A percentile compares a stretch with the other conserved stretches of the same genome.
phyloP scores from a whole-genome alignment of 2,329 filamentous ascomycete genomes.

The Sclerotinia subarctica region DNA sequence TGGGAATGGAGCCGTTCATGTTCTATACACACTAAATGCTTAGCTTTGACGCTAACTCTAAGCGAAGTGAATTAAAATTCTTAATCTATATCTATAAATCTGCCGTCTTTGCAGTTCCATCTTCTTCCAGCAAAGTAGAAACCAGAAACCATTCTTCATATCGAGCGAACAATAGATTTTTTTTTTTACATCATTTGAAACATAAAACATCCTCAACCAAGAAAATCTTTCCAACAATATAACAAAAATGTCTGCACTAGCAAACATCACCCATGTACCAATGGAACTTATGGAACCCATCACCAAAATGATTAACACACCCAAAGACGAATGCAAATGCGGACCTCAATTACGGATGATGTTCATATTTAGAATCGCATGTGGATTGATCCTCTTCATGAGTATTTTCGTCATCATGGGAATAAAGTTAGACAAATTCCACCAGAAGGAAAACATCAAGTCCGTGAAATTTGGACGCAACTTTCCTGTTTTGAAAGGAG shows the following conservation, averaged over 20 bases:
- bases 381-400: background rate
- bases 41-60: too few species aligned
- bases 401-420: background rate
- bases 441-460: accelerated
- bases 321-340: background rate
- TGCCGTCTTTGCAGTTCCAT: too few species aligned
- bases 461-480: background rate
- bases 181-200: background rate
- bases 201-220: background rate
- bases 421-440: accelerated
- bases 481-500: background rate
- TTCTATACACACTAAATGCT: too few species aligned
- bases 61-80: too few species aligned
- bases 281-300: background rate
- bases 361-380: background rate
- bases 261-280: background rate
- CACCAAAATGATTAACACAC: background rate
- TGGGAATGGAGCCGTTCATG: too few species aligned
- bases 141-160: too few species aligned
- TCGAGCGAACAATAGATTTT: too few species aligned
- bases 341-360: too few species aligned
- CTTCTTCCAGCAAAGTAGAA: too few species aligned
- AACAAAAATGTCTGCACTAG: background rate
- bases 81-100: too few species aligned
- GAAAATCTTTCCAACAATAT: background rate